Conservation (phyloP, 2,329 filamentous ascomycete genomes). For the Huntiella abstrusa region DNA sequence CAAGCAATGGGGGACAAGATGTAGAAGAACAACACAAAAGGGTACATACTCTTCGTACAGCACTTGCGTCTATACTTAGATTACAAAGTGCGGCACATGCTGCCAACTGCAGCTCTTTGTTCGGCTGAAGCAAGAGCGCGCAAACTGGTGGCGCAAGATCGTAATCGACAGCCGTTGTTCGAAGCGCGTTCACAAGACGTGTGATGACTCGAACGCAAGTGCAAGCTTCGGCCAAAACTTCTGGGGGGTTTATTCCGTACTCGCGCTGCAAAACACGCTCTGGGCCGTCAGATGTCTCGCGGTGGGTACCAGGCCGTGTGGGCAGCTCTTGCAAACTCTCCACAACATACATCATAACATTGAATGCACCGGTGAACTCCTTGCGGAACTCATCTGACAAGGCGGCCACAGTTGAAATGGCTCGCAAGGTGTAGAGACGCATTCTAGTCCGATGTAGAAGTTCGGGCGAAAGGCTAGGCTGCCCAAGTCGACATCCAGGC, state of each 20-base stretch:
- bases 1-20: no score
- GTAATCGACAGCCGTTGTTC: slow-evolving; percentile 75
- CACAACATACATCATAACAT: slow-evolving; percentile 56
- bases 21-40: no score
- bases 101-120: slow-evolving; percentile 66
- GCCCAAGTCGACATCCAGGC: no score
- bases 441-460: slow-evolving; percentile 31
- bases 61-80: slow-evolving; percentile 71
- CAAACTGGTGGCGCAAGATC: slow-evolving; percentile 63
- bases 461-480: neutral
- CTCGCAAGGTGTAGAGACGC: slow-evolving; percentile 57
- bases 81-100: slow-evolving; percentile 75
- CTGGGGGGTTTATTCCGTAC: slow-evolving; percentile 54
- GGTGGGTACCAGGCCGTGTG: slow-evolving; percentile 24
- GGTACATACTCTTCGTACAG: slow-evolving; percentile 61
- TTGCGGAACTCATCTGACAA: slow-evolving; percentile 75
- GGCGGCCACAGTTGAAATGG: slow-evolving; percentile 62
- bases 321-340: slow-evolving; percentile 51
- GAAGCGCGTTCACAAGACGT: slow-evolving; percentile 63
- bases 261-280: slow-evolving; percentile 18
- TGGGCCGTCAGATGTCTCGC: slow-evolving; percentile 14
- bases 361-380: slow-evolving; percentile 59
- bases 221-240: slow-evolving; percentile 71
- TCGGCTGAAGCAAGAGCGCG: slow-evolving; percentile 51
- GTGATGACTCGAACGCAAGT: slow-evolving; percentile 64